Conservation (phyloP, 2,329 filamentous ascomycete genomes). For the Trichoderma sp. region DNA sequence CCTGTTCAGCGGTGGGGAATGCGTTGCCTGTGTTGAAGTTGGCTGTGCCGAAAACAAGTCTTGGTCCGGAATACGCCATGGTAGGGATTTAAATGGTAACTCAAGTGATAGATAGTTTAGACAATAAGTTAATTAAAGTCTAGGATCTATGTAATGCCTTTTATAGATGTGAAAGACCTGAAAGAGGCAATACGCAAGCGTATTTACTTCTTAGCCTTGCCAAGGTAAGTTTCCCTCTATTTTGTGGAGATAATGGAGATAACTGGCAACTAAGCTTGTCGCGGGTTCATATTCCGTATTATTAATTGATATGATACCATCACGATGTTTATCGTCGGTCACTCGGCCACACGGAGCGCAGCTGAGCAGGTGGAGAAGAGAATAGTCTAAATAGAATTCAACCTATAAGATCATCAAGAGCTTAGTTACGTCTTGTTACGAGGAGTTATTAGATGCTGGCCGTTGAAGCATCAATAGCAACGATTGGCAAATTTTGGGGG, state of each 20-base stretch:
- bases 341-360: not conserved
- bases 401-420: not conserved
- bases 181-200: not conserved
- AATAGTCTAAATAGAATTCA: not conserved
- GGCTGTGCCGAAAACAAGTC: not conserved
- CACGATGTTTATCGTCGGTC: not conserved
- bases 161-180: not conserved
- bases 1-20: not conserved
- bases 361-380: not conserved
- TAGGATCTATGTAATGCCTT: not conserved
- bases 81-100: not conserved
- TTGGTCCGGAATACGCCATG: not conserved
- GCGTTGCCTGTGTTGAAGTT: not conserved
- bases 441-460: not conserved
- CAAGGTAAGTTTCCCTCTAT: not conserved
- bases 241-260: not conserved
- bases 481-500: not conserved
- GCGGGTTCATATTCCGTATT: not conserved
- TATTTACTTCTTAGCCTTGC: not conserved
- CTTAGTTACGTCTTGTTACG: not conserved
- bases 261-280: not conserved
- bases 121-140: not conserved
- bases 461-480: not conserved
- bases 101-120: not conserved
- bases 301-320: not conserved